Percentiles rank a stretch among this genome's conserved stretches.
Conservation (phyloP, 495 filamentous ascomycete genomes). For the Physcia stellaris region DNA sequence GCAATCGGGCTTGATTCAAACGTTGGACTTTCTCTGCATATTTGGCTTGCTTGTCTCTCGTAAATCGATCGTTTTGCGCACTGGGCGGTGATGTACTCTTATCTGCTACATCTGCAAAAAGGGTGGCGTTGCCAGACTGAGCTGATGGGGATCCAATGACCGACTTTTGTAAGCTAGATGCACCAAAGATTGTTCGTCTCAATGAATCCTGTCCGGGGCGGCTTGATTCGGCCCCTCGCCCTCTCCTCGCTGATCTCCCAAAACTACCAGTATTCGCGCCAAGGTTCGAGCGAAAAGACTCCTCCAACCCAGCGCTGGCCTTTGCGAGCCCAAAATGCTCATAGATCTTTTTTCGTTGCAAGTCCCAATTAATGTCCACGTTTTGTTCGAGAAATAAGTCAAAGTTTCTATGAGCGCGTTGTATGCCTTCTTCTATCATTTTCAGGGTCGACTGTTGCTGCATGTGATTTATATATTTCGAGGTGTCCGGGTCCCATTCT, state of each 20-base stretch:
- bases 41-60: conserved; percentile 66
- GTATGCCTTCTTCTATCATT: conserved; percentile 78
- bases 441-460: conserved; percentile 82
- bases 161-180: conserved; percentile 59
- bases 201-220: conserved; percentile 24
- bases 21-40: conserved; percentile 63
- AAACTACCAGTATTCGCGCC: conserved; percentile 37
- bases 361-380: conserved; percentile 88
- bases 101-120: conserved; percentile 55
- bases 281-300: conserved; percentile 17
- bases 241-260: conserved; percentile 34
- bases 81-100: conserved; percentile 26
- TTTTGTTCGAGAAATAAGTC: conserved; percentile 87
- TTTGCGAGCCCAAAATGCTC: conserved; percentile 84
- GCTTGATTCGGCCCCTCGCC: conserved; percentile 32
- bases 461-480: conserved; percentile 66
- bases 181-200: conserved; percentile 54
- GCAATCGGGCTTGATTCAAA: conserved; percentile 59
- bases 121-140: conserved; percentile 38
- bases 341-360: conserved; percentile 81
- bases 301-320: conserved; percentile 32
- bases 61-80: conserved; percentile 53
- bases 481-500: conserved; percentile 59
- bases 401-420: conserved; percentile 78
- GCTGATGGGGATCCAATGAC: conserved; percentile 66